Base-by-base conservation (phyloP, 768 basidiomycete genomes). In the Mycena rebaudengoi region DNA sequence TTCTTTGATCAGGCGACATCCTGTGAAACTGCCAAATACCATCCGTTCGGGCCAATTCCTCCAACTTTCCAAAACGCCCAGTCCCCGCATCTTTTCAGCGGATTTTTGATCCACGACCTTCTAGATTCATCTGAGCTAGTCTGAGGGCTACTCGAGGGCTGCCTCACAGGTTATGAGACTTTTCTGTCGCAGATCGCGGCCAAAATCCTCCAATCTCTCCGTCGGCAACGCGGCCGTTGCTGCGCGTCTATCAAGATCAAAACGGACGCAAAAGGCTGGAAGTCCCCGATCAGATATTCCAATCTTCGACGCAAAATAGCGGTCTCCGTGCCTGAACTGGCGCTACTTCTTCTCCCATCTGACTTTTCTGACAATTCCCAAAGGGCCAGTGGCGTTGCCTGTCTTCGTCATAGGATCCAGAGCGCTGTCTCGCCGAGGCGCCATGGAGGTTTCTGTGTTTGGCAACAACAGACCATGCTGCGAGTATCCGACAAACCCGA, bases 61-160 rank as follows among this genome's bases (percentile, higher is more conserved):
- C 32, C 35, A 48, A 54, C 12, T 44, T 32, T 28, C 44, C 43
- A 45, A 41, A 44, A 49, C 21, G 30, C n/a, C n/a, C n/a, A n/a
- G n/a, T n/a, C n/a, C n/a, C n/a, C n/a, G n/a, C n/a, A n/a, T n/a
- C n/a, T n/a, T n/a, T n/a, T n/a, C n/a, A n/a, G n/a, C n/a, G n/a
- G n/a, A n/a, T n/a, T n/a, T n/a, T n/a, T n/a, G n/a, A 32, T 48
- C 46, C 18, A 25, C 7, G 25, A 25, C 23, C n/a, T 65, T 65
- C 64, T 56, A 60, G 64, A 53, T 54, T 65, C 64, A 65, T 65
- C 39, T 60, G 33, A 65, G 64, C 58, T 65, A 60, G 46, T 43
- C 60, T 56, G 64, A 65, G 57, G 28, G 40, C 49, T 20, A 29
- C n/a, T n/a, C 62, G 62, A 54, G 54, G 54, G 62, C 57, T 63